phyloP scores from a whole-genome alignment of 345 rosid species.

The Ceriops tagal region DNA sequence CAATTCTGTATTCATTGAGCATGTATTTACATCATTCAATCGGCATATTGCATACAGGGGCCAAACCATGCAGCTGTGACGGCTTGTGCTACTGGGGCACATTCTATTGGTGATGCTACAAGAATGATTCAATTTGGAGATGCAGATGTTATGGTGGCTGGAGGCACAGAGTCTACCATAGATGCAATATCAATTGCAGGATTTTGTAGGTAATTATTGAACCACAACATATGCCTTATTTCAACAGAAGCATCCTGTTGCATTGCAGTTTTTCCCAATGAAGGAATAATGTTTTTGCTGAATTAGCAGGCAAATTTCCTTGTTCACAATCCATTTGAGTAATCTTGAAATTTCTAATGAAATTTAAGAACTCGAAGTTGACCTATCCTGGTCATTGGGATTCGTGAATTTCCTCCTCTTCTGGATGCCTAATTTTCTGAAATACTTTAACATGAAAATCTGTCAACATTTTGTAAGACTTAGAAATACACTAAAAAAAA shows the following conservation, averaged over 20 bases:
- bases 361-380: not conserved
- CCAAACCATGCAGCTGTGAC: conserved; percentile 99
- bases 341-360: too few relatives aligned
- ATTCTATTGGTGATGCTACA: conserved; percentile 92
- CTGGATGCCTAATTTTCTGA: not conserved
- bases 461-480: too few relatives aligned
- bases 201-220: conserved; percentile 64
- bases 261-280: not conserved
- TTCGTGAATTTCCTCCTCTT: not conserved
- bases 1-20: conserved; percentile 5
- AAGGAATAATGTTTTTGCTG: not conserved
- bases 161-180: conserved; percentile 94
- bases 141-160: conserved; percentile 91
- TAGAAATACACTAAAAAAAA: too few relatives aligned
- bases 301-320: too few relatives aligned
- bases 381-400: not conserved
- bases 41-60: conserved; percentile 55
- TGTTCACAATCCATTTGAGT: too few relatives aligned
- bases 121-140: conserved; percentile 99
- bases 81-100: conserved; percentile 98
- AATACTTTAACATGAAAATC: not conserved
- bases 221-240: conserved; percentile 2
- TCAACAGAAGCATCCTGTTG: not conserved
- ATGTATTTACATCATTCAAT: conserved; percentile 13
- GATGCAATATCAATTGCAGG: conserved; percentile 96